Evolutionary conservation across 371 early-diverging fungal species (phyloP), one percentile per base, ranked within the genome.

Genomic region (Actinomortierella wolfii): DNA sequence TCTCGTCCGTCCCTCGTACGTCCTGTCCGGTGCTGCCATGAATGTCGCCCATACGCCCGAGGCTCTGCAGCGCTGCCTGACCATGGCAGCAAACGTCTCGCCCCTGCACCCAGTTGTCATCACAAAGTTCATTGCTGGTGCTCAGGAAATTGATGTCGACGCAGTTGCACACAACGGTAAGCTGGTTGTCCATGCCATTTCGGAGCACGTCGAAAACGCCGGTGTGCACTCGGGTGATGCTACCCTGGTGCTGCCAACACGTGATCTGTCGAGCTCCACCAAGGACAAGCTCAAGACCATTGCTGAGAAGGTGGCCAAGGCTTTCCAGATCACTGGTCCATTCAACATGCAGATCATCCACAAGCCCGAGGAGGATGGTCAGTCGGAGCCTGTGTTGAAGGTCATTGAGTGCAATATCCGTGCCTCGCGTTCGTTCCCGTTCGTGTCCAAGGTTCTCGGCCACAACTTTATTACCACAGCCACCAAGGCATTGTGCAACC

Each of bases 221-320:
- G 97, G 97, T 66, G 97, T 97, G 13, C 96, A 97, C 75, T 95
- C 95, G 56, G 97, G 96, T 54, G 96, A 97, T 81, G 97, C 97
- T 17, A 93, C 95, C n/a, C 81, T 96, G 51, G 84, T 95, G 13
- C 83, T 94, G 45, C 97, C 97, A 17, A 86, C 94, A 13, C 90
- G 86, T 28, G 92, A 90, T 28, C 68, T 97, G 45, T 78, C 81
- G 29, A 61, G 78, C 2, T 78, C 75, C 6, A 92, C 91, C 20
- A 84, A 94, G 76, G 54, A 56, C 34, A 85, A 86, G 51, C 82
- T 92, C 59, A 87, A 89, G 80, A 81, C 77, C 14, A 90, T 94
- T 60, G 92, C 94, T 18, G 83, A 87, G 57, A 89, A 93, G 80
- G 89, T 95, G 7, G 95, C 92, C n/a, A 65, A 79, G 17, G 94